These are phyloP conservation scores for Rhinocladiella mackenziei DNA, from an alignment of 2,329 filamentous ascomycete genomes.

Conservation along the genomic window DNA sequence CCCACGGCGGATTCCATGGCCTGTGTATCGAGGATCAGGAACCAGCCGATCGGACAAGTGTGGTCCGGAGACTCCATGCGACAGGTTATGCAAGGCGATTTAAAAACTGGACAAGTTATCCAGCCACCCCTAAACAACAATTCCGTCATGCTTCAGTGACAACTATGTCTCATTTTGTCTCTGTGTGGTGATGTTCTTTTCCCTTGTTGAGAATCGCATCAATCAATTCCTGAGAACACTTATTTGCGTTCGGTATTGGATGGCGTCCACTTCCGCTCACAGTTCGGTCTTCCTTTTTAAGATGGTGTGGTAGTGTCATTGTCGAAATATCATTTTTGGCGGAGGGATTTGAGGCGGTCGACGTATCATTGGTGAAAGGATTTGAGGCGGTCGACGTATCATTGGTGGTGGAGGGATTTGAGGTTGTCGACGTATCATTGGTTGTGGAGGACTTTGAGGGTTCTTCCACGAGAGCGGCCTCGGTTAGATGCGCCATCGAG, in stretches of 20 bases:
- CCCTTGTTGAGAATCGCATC: slow-evolving; percentile 20
- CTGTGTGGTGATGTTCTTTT: slow-evolving; percentile 2
- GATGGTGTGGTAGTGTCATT: slow-evolving; percentile 1
- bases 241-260: slow-evolving; percentile 8
- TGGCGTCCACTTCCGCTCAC: slow-evolving; percentile 2
- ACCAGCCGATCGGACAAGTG: too few species aligned
- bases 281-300: not conserved
- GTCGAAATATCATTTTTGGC: not conserved
- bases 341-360: not conserved
- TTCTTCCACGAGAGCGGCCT: slow-evolving; percentile 1
- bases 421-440: too few species aligned
- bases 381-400: too few species aligned
- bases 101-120: too few species aligned
- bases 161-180: slow-evolving; percentile 7
- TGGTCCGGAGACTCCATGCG: too few species aligned
- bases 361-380: too few species aligned
- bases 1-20: too few species aligned
- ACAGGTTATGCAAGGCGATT: too few species aligned
- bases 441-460: not conserved
- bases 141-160: too few species aligned
- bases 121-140: too few species aligned
- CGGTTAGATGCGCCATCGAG: slow-evolving; percentile 1
- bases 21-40: too few species aligned
- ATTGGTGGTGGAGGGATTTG: too few species aligned
- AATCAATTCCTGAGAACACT: slow-evolving; percentile 19